These are phyloP conservation scores for Claviceps capensis DNA, from an alignment of 2,329 filamentous ascomycete species.

Conservation along the genomic window DNA sequence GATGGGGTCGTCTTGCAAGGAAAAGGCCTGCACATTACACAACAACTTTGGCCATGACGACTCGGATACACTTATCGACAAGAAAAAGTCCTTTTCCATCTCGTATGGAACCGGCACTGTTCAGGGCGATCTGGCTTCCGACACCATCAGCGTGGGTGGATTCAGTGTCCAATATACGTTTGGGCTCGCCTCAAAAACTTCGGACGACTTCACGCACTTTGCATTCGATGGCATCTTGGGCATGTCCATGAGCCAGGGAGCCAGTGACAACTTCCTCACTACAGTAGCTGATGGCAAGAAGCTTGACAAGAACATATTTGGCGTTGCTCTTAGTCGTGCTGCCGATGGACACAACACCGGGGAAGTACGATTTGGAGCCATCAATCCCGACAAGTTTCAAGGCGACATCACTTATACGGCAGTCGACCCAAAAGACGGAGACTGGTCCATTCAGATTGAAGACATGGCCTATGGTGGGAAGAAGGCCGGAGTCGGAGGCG, in stretches of 20 bases:
- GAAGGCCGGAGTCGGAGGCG: conserved; percentile 38
- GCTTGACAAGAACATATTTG: conserved; percentile 52
- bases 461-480: conserved; percentile 50
- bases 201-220: conserved; percentile 61
- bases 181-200: conserved; percentile 58
- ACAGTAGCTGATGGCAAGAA: conserved; percentile 41
- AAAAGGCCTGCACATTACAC: conserved; percentile 53
- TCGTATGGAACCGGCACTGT: conserved; percentile 69
- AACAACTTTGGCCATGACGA: conserved; percentile 52
- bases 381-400: conserved; percentile 51
- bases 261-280: conserved; percentile 54
- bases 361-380: conserved; percentile 62
- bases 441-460: conserved; percentile 62
- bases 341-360: conserved; percentile 55
- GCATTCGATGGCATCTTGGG: conserved; percentile 83
- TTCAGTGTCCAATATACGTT: conserved; percentile 53
- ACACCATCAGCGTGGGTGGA: conserved; percentile 53
- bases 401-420: conserved; percentile 56
- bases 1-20: conserved; percentile 57
- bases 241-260: conserved; percentile 48
- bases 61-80: conserved; percentile 48
- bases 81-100: conserved; percentile 45
- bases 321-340: conserved; percentile 54
- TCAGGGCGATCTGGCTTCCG: conserved; percentile 49
- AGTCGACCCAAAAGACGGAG: conserved; percentile 33